Evolutionary conservation across 2,329 filamentous ascomycete genomes (phyloP).

Genomic region (Arthrobotrys pseudoclavata): DNA sequence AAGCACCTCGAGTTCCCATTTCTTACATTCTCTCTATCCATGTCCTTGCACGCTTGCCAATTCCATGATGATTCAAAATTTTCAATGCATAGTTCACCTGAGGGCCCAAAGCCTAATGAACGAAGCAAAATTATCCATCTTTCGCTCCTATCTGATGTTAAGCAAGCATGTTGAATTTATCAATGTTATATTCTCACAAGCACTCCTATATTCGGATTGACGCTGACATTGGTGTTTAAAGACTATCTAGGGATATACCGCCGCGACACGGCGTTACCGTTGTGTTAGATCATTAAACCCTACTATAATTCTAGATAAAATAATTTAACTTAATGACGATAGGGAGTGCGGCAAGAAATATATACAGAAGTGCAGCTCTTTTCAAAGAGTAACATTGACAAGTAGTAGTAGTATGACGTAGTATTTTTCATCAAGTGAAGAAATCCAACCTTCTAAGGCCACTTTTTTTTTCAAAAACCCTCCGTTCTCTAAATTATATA

Average conservation of each 20-base stretch:
- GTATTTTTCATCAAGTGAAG: slow-evolving; percentile 27
- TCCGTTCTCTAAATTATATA: slow-evolving; percentile 23
- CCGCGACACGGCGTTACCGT: not conserved
- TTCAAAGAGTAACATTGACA: slow-evolving; percentile 25
- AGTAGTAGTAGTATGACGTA: slow-evolving; percentile 35
- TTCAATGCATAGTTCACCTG: slow-evolving; percentile 60
- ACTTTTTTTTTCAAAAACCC: slow-evolving; percentile 9
- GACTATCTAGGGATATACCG: slow-evolving; percentile 1
- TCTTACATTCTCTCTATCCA: not conserved
- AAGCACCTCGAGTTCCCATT: not conserved
- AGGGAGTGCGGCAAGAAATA: slow-evolving; percentile 29
- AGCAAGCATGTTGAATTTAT: not conserved
- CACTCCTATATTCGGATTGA: not conserved
- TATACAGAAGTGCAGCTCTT: slow-evolving; percentile 52
- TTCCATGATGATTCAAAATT: slow-evolving; percentile 57
- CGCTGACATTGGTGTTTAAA: slow-evolving; percentile 5
- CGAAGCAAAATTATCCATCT: slow-evolving; percentile 60
- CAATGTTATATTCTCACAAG: not conserved
- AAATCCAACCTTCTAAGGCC: slow-evolving; percentile 23
- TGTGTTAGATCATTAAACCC: not conserved
- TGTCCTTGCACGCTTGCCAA: not conserved
- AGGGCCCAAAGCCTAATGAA: slow-evolving; percentile 51
- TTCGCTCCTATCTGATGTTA: slow-evolving; percentile 58
- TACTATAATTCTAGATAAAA: slow-evolving; percentile 1
- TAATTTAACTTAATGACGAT: not conserved